These are phyloP conservation scores for Talaromyces sp. DNA, from an alignment of 2,329 filamentous ascomycete genomes.

Conservation along the genomic window DNA sequence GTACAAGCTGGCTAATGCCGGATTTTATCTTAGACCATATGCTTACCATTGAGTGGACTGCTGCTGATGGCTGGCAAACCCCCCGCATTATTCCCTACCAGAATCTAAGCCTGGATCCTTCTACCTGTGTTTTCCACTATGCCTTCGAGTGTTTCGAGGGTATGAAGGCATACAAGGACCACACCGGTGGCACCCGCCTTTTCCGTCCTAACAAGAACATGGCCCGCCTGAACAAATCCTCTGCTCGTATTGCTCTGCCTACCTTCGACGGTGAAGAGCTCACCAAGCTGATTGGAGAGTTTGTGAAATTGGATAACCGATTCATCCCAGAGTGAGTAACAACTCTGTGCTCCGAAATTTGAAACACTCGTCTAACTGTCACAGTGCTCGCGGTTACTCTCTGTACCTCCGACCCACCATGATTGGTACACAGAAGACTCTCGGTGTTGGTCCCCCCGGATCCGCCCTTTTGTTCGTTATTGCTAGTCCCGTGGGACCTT, in stretches of 20 bases:
- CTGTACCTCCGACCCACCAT: conserved; percentile 94
- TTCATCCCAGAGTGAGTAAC: conserved; percentile 77
- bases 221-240: conserved; percentile 88
- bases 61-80: conserved; percentile 77
- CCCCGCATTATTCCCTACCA: conserved; percentile 91
- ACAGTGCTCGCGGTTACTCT: conserved; percentile 75
- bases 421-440: conserved; percentile 93
- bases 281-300: conserved; percentile 78
- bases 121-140: conserved; percentile 97
- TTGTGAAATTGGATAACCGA: conserved; percentile 78
- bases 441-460: conserved; percentile 89
- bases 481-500: conserved; percentile 92
- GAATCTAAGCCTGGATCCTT: conserved; percentile 93
- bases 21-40: conserved; percentile 76
- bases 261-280: conserved; percentile 75
- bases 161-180: conserved; percentile 98
- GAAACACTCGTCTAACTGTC: conserved; percentile 10
- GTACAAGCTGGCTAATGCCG: conserved; percentile 21
- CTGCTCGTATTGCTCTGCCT: conserved; percentile 87
- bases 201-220: conserved; percentile 98
- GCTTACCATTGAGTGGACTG: conserved; percentile 92
- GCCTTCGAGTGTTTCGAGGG: conserved; percentile 98
- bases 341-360: neutral
- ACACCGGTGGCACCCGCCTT: conserved; percentile 73
- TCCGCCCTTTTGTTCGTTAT: conserved; percentile 93